Base-by-base conservation (phyloP, 2,329 filamentous ascomycete genomes). In the Macrophomina phaseolina region DNA sequence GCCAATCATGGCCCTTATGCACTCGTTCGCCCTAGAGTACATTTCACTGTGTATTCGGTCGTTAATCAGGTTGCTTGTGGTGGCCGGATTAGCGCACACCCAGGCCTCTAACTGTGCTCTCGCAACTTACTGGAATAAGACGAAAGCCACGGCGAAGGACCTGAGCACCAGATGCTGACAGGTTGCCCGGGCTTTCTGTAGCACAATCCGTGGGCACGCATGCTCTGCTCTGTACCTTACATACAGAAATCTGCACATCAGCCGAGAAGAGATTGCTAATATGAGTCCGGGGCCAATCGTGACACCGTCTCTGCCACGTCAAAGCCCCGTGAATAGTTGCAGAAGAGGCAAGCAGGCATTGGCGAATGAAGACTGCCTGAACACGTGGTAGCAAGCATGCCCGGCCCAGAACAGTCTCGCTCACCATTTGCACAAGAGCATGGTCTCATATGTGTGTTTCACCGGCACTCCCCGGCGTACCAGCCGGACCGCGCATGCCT, bases 371-470 rank as follows among this genome's bases (percentile, higher is more conserved):
- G 28, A 34, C 12, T 18, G 38, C 4, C 45, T 12, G 45, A n/a
- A 48, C 58, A 62, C 58, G 58, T 62, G 58, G 30, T 16, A 48
- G 58, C 55, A 60, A 60, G 55, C 58, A 48, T 49, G 11, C 42
- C 58, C 9, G 32, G n/a, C 30, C 32, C 11, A 18, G 56, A 34
- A 18, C 18, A 58, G 16, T 30, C 45, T 45, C 58, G 36, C 36
- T 49, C n/a, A 36, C 45, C 16, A 6, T 12, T 28, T 28, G 1
- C 58, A 36, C 58, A 16, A 36, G 5, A 38, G 49, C 8, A 38
- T n/a, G 58, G 34, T 4, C 38, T 46, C 55, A 46, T 46, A 16
- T 3, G 58, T 16, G 45, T 49, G 12, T 40, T 42, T 48, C 23
- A 36, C 30, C 34, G 30, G 56, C 58, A 45, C 42, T 61, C 45